phyloP scores from a whole-genome alignment of 768 basidiomycete species.

The Russula vinacea region DNA sequence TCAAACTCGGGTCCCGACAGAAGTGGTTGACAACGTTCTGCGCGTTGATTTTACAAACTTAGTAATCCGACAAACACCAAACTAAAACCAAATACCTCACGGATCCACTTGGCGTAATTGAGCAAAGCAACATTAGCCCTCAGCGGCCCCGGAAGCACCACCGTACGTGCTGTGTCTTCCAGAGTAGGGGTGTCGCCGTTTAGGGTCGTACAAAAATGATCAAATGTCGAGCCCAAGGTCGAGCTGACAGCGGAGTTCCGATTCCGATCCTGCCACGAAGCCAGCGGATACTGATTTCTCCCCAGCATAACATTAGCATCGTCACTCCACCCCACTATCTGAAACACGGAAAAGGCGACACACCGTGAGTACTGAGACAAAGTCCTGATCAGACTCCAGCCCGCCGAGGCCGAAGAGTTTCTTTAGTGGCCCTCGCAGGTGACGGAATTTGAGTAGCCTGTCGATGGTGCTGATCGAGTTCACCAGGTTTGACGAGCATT shows the following conservation, averaged over 20 bases:
- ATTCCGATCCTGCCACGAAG: slow-evolving; percentile 76
- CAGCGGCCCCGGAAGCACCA: slow-evolving; percentile 5
- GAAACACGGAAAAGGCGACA: slow-evolving; percentile 24
- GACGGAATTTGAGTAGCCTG: slow-evolving; percentile 48
- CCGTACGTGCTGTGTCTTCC: slow-evolving; percentile 3
- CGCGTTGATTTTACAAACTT: background rate
- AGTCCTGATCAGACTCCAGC: slow-evolving; percentile 75
- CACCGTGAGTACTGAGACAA: slow-evolving; percentile 66
- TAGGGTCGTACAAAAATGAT: slow-evolving; percentile 62
- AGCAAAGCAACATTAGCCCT: slow-evolving; percentile 56
- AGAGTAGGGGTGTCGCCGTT: slow-evolving; percentile 20
- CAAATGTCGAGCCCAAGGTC: slow-evolving; percentile 56
- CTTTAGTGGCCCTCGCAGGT: slow-evolving; percentile 57
- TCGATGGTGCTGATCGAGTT: slow-evolving; percentile 62
- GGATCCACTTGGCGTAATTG: slow-evolving; percentile 78
- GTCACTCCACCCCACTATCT: background rate
- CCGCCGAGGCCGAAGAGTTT: slow-evolving; percentile 69
- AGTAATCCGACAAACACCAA: background rate
- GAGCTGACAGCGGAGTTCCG: slow-evolving; percentile 77
- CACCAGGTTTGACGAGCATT: slow-evolving; percentile 59
- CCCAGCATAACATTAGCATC: background rate
- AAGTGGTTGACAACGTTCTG: slow-evolving; percentile 23
- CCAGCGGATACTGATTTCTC: slow-evolving; percentile 52
- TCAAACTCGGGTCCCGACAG: slow-evolving; percentile 39
- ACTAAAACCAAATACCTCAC: slow-evolving; percentile 45